Evolutionary conservation across 345 rosid species (phyloP), one percentile per base, ranked within the genome.

Genomic region (Reutealis trisperma): DNA sequence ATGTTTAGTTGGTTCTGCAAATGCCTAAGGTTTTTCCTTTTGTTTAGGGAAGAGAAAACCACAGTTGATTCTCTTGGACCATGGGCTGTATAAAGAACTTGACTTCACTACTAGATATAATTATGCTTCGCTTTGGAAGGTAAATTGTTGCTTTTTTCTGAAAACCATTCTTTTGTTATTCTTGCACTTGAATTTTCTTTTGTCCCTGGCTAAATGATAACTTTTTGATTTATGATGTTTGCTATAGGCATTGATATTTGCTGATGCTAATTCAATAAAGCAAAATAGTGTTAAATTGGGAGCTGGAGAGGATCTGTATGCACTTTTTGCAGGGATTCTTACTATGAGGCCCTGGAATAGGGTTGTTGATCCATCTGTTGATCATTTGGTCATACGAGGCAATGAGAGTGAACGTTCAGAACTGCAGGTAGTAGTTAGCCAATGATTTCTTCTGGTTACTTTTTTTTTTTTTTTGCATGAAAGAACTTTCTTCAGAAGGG

Each of bases 301-400:
- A 67, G 98, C 98, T 42, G 99, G 99, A 69, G 99, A 93, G 59
- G 97, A 95, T 81, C 87, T 95, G 55, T 92, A 89, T 80, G 91
- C 78, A 1, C 81, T 95, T 1, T 95, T 95, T 78, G 98, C 97
- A 0, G 97, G 97, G 59, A 85, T 95, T 84, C 91, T 95, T 75
- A 95, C 99, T 25, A 90, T 93, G 98, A 88, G 91, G 61, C 97
- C 99, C 13, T 93, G 99, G 98, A 90, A 92, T 66, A 90, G 89
- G 86, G 97, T 95, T 71, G 76, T 91, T 32, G 91, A 95, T 81
- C 80, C 83, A 24, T 81, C 99, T 21, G 88, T 90, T 71, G 97
- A 93, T 80, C 99, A 95, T 85, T 85, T 95, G 85, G 98, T 93
- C 73, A 89, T 95, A 80, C 82, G 86, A 76, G 98, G 97, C 82